Evolutionary conservation across 176 grass and related monocot genomes (phyloP).

Genomic region (Chrysopogon serrulatus): DNA sequence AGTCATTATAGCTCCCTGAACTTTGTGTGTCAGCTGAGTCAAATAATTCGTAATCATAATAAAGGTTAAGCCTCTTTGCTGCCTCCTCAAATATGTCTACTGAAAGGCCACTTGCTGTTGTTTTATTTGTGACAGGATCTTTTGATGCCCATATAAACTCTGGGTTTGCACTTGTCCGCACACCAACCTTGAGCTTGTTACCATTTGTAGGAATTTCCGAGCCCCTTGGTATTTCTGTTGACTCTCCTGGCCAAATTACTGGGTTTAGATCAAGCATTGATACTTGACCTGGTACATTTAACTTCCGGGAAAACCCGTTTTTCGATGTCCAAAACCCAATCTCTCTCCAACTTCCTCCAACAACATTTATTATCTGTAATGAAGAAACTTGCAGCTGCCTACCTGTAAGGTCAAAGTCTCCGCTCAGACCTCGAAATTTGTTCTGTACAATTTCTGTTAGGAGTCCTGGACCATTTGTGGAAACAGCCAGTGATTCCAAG

Average conservation of each 20-base stretch:
- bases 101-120: neutral
- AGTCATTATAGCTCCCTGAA: neutral
- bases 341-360: neutral
- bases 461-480: constrained; percentile 33
- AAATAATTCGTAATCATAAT: constrained; percentile 17
- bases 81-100: constrained; percentile 31
- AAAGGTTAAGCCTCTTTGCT: constrained; percentile 10
- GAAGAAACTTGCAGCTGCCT: constrained; percentile 28
- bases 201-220: constrained; percentile 6
- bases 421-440: constrained; percentile 48
- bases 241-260: constrained; percentile 31
- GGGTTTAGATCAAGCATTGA: neutral
- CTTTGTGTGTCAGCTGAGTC: neutral
- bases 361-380: constrained; percentile 52
- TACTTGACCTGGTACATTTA: neutral
- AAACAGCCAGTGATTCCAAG: neutral
- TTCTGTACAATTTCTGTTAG: constrained; percentile 22
- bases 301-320: neutral
- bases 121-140: neutral
- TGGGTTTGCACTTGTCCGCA: neutral
- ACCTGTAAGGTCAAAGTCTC: constrained; percentile 37
- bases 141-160: constrained; percentile 15
- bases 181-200: constrained; percentile 34
- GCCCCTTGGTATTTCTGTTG: constrained; percentile 15
- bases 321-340: constrained; percentile 38